A percentile compares a stretch with the other conserved stretches of the same genome.
Conservation (phyloP, 2,329 filamentous ascomycete species). For the Didymella pinodella region DNA sequence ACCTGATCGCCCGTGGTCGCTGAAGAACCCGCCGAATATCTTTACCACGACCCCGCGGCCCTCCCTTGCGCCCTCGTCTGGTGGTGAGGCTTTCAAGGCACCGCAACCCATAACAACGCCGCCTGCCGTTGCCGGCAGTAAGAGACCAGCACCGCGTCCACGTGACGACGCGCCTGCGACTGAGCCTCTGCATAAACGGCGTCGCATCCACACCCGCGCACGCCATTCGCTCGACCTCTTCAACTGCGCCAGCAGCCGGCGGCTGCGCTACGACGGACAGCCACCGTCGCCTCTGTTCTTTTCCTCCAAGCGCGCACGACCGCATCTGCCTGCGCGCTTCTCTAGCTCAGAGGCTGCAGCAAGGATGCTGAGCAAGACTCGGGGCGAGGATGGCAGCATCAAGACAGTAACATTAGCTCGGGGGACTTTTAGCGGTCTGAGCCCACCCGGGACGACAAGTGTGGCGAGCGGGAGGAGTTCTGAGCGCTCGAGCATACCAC, state of each 20-base stretch:
- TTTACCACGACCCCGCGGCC: slow-evolving; percentile 16
- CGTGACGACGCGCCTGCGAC: slow-evolving; percentile 27
- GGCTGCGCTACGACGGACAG: slow-evolving; percentile 36
- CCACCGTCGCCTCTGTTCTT: slow-evolving; percentile 63
- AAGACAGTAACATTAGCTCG: slow-evolving; percentile 62
- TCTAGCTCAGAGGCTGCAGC: slow-evolving; percentile 65
- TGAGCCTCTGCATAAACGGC: slow-evolving; percentile 49
- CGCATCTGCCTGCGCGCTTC: slow-evolving; percentile 62
- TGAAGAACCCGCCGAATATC: slow-evolving; percentile 8
- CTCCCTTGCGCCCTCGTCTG: slow-evolving; percentile 26
- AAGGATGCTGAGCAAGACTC: slow-evolving; percentile 64
- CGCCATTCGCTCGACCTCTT: slow-evolving; percentile 50
- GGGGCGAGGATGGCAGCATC: slow-evolving; percentile 58
- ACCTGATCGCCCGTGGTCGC: slow-evolving; percentile 11
- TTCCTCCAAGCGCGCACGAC: slow-evolving; percentile 54
- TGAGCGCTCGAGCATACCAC: slow-evolving; percentile 61
- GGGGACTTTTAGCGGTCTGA: slow-evolving; percentile 53
- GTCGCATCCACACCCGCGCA: slow-evolving; percentile 38
- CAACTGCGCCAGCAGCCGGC: slow-evolving; percentile 34
- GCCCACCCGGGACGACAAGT: slow-evolving; percentile 54
- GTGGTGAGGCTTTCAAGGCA: slow-evolving; percentile 16
- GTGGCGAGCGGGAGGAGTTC: slow-evolving; percentile 63
- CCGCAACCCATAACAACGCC: slow-evolving; percentile 19
- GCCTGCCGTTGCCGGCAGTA: slow-evolving; percentile 16
- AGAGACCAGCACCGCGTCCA: slow-evolving; percentile 13